Evolutionary conservation across 2,329 filamentous ascomycete genomes (phyloP), one percentile per base, ranked within the genome.

Genomic region (Elsinoe perseae): DNA sequence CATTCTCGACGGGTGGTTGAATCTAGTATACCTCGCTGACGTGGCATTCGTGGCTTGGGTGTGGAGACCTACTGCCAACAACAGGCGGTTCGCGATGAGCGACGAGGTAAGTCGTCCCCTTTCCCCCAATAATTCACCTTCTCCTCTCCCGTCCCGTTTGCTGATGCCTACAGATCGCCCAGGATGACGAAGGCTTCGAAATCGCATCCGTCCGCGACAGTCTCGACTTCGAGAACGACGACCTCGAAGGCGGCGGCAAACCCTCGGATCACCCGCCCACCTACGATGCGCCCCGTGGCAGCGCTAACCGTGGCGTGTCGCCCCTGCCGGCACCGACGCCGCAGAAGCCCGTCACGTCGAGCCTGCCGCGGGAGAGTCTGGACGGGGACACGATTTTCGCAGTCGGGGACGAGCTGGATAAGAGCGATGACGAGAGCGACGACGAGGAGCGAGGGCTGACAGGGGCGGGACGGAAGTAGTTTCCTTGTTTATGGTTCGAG

Each of bases 111-210:
- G n/a, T n/a, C 65, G 75, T 54, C 23, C 14, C 40, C 23, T 14
- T 25, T 25, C 18, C 40, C 20, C 18, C 40, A n/a, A n/a, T n/a
- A n/a, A n/a, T 4, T 6, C 2, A 12, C 20, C 18, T 2, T 40
- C 9, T 27, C 30, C 14, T 46, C 12, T 38, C 20, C 12, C 12
- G 9, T 27, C 10, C n/a, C 14, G 34, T 12, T 44, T 16, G 14
- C 57, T 57, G 5, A 23, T 7, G 9, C 4, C 14, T 18, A 6
- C 60, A 85, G 81, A 86, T 98, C 67, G 92, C 93, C 2, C 93
- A 97, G 80, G 93, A 98, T 65, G 93, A 98, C 64, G 92, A 97
- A 67, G 93, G 93, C 32, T 98, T 98, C 69, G 93, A 97, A 68
- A 95, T 98, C 68, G 87, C 87, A 50, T 93, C 93, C 57, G 86